These are phyloP conservation scores for Multifurca ochricompacta DNA, from an alignment of 768 basidiomycete species.

Conservation along the genomic window DNA sequence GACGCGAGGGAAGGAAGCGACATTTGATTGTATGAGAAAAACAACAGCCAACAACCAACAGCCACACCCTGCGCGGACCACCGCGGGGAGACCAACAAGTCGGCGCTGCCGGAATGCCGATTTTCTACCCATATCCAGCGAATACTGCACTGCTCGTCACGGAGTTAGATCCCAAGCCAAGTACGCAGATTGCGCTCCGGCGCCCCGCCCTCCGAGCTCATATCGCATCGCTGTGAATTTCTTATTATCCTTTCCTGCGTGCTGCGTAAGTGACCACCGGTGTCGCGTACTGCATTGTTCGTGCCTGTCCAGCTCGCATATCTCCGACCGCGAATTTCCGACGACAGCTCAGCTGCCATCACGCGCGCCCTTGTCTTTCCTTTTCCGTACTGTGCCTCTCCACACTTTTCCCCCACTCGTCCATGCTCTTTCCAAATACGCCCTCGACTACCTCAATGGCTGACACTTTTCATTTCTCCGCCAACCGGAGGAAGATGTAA, in stretches of 20 bases:
- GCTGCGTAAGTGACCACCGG: not conserved
- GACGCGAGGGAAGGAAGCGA: not conserved
- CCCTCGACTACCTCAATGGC: not conserved
- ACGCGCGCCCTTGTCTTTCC: slow-evolving; percentile 9
- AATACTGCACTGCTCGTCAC: slow-evolving; percentile 8
- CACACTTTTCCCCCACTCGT: not conserved
- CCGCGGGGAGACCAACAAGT: slow-evolving; percentile 2
- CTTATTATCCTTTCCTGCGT: not conserved
- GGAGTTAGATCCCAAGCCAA: slow-evolving; percentile 6
- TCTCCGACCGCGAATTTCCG: slow-evolving; percentile 13
- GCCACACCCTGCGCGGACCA: not conserved
- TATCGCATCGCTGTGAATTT: not conserved
- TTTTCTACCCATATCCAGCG: slow-evolving; percentile 15
- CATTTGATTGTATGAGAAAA: not conserved
- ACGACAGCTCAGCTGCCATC: slow-evolving; percentile 18
- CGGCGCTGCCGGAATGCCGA: slow-evolving; percentile 17
- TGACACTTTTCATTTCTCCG: slow-evolving; percentile 7
- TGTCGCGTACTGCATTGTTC: not conserved
- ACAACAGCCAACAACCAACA: not conserved
- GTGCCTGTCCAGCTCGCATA: slow-evolving; percentile 4
- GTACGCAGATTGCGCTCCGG: not conserved
- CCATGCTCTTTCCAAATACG: slow-evolving; percentile 7
- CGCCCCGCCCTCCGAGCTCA: not conserved
- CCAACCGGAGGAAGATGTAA: not conserved
- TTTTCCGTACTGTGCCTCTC: not conserved